Base-by-base conservation (phyloP, 2,329 filamentous ascomycete species). In the Canariomyces notabilis region DNA sequence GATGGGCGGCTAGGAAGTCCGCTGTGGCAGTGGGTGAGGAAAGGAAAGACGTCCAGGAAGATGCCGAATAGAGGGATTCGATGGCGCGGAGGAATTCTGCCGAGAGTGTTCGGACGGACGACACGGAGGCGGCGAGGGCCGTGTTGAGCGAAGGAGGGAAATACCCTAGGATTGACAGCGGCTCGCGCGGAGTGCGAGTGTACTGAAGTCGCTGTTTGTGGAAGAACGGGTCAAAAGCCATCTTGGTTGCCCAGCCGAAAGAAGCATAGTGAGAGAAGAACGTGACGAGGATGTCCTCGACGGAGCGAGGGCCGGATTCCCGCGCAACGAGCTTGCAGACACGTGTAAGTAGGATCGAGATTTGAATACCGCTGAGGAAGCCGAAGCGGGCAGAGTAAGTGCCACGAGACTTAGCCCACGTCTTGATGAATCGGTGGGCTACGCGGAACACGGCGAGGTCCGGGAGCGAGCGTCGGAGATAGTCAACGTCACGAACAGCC, bases 311-410 rank as follows among this genome's bases (percentile, higher is more conserved):
- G 15, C 61, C 60, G 7, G 56, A 57, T 8, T 67, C 51, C 4
- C 63, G 61, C 21, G 68, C 64, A 4, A 80, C 59, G 18, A 75
- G 59, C 60, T 86, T 85, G 61, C 74, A 75, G 1, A 86, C 64
- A 14, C 76, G 73, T 0, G 77, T 72, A 7, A 87, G 67, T 58
- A 87, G 68, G 18, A 84, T 63, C 0, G 78, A 74, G 42, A 87
- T 76, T 53, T 85, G 81, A 16, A 84, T 77, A 3, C 81, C 82
- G 5, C 79, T 75, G 0, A 87, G 67, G 49, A 79, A 82, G 0
- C 83, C 83, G 54, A 85, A 85, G 38, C 73, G 78, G 1, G 80
- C 73, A 0, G 79, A 74, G 59, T 85, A 86, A 14, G 87, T 68
- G 1, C 83, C 83, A 6, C 78, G 73, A 9, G 71, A 65, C 44